Evolutionary conservation across 257 asterid genomes (phyloP).

Genomic region (Solanum megistacrolobum): DNA sequence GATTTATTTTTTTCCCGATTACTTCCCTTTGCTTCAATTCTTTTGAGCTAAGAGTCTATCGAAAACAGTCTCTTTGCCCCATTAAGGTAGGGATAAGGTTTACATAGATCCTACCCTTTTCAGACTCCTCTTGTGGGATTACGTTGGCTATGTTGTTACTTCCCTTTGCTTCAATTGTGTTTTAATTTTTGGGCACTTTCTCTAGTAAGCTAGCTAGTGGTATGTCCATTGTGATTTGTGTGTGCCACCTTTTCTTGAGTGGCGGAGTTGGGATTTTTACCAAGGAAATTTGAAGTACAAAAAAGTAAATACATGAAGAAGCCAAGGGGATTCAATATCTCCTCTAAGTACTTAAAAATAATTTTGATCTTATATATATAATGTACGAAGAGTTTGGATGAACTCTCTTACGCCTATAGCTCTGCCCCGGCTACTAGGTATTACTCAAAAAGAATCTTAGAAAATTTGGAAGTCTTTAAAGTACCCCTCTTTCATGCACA

Average conservation of each 20-base stretch:
- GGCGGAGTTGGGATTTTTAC: background rate
- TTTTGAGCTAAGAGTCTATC: background rate
- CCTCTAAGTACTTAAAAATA: background rate
- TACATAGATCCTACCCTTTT: no score
- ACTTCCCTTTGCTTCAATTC: background rate
- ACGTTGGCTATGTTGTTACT: background rate
- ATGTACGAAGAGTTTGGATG: background rate
- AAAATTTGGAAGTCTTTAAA: background rate
- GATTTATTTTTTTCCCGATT: background rate
- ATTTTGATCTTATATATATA: no score
- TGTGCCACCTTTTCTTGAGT: background rate
- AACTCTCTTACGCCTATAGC: background rate
- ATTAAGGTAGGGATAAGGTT: background rate
- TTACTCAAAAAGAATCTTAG: background rate
- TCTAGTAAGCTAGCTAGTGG: background rate
- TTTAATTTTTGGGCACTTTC: background rate
- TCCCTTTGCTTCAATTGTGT: no score
- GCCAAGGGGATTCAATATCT: background rate
- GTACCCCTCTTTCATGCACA: background rate
- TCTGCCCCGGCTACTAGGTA: background rate
- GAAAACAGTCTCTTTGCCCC: background rate
- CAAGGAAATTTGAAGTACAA: background rate
- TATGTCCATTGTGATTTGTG: background rate
- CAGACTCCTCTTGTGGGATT: background rate
- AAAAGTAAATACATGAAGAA: no score